Base-by-base conservation (phyloP, 768 basidiomycete species). In the Chalciporus sphaerocephalus region DNA sequence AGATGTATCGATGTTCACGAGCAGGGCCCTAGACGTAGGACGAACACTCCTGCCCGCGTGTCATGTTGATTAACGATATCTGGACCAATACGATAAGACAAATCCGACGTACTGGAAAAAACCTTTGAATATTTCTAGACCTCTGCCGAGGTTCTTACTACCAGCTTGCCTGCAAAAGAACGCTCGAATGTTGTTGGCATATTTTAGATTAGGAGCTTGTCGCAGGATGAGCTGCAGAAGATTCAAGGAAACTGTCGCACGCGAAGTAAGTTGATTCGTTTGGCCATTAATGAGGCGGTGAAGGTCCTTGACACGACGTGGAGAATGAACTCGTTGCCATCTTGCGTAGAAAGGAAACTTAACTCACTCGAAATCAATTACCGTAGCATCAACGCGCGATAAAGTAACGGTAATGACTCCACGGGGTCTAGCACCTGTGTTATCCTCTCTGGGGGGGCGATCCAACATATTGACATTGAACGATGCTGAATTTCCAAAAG, bases 161-260 rank as follows among this genome's bases (percentile, higher is more conserved):
- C 69, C 60, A 16, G 65, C 63, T 16, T 62, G 59, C 17, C 51
- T 50, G 39, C 64, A 66, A 38, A 78, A 80, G 47, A 73, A 79
- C 0, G 77, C 71, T 2, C 61, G 65, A 0, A 69, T 69, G 21
- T 77, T 79, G 50, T 76, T 74, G 0, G 71, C 67, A 38, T 74
- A 63, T 38, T 66, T 61, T 78, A 71, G 50, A 27, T 79, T 78
- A 0, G 71, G 66, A 0, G 60, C 69, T 42, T 79, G 77, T 0
- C 76, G 69, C 2, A 80, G 48, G 10, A 80, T 66, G 1, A 80
- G 58, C 36, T 80, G 77, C 0, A 80, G 44, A 1, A 80, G 53
- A 28, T 75, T 80, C 0, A 69, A 66, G 0, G 76, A 75, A 3
- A 66, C 64, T 2, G 59, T 30, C 4, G 69, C 64, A 20, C 65